phyloP scores from a whole-genome alignment of 2,329 filamentous ascomycete species.

The Fusarium verrucosum region DNA sequence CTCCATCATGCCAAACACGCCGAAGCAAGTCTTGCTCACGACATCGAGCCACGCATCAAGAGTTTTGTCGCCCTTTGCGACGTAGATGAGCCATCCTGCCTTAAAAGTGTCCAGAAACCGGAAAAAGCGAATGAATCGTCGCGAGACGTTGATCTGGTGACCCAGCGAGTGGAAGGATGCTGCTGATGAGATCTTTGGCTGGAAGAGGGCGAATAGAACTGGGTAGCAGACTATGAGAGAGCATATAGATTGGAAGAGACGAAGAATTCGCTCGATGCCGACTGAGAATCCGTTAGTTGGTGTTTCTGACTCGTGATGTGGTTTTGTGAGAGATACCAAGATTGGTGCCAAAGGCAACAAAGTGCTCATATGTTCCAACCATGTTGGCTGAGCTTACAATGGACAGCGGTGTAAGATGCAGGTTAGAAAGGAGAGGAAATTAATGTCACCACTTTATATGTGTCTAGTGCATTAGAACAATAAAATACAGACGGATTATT shows the following conservation, averaged over 20 bases:
- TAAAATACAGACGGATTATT: conserved; percentile 13
- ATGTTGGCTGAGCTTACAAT: conserved; percentile 29
- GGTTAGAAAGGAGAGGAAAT: background rate
- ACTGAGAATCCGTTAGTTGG: conserved; percentile 50
- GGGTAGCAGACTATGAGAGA: conserved; percentile 60
- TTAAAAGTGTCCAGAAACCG: conserved; percentile 71
- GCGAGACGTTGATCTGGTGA: conserved; percentile 56
- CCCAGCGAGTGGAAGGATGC: conserved; percentile 51
- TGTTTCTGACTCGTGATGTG: background rate
- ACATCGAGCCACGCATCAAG: conserved; percentile 62
- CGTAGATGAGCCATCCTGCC: conserved; percentile 57
- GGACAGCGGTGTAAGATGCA: background rate
- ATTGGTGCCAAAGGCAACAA: conserved; percentile 59
- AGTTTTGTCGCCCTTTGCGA: conserved; percentile 38
- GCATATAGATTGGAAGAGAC: conserved; percentile 63
- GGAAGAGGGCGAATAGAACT: conserved; percentile 50
- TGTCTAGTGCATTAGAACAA: conserved; percentile 27
- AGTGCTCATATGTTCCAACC: conserved; percentile 46
- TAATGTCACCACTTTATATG: background rate
- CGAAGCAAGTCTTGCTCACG: conserved; percentile 66
- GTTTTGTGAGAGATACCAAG: conserved; percentile 50
- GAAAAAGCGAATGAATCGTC: conserved; percentile 74
- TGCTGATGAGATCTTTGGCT: conserved; percentile 46
- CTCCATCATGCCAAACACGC: conserved; percentile 74
- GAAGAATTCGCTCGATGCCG: conserved; percentile 69